Conservation (phyloP, 2,329 filamentous ascomycete species). For the Colletotrichum chrysophilum region DNA sequence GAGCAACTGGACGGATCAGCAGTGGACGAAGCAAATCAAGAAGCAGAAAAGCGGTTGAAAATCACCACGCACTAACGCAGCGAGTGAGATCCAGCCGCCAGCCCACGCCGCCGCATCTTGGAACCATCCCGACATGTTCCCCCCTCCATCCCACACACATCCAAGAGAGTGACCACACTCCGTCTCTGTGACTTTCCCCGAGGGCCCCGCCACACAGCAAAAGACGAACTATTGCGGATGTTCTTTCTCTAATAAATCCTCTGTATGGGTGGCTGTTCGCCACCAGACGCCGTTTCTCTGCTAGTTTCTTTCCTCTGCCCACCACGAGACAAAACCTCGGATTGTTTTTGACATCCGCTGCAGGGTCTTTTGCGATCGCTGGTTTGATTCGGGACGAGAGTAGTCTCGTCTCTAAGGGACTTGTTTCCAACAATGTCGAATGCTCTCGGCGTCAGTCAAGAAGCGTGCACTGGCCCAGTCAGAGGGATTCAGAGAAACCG, state of each 20-base stretch:
- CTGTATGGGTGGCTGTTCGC: not conserved
- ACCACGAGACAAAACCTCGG: not conserved
- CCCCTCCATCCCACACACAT: not conserved
- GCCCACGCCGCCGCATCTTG: conserved; percentile 16
- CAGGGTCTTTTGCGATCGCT: not conserved
- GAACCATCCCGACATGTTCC: not conserved
- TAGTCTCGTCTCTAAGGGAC: not conserved
- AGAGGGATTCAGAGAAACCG: not conserved
- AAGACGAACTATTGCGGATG: not conserved
- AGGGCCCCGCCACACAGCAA: not conserved
- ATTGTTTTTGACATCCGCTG: not conserved
- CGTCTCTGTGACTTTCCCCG: not conserved
- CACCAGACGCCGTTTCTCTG: not conserved
- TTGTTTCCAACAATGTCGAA: not conserved
- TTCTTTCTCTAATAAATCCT: not conserved
- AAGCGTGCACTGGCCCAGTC: not conserved
- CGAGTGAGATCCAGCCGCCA: conserved; percentile 15
- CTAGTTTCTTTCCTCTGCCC: not conserved
- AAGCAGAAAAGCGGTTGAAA: not conserved
- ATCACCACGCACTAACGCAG: not conserved
- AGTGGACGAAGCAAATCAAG: not conserved
- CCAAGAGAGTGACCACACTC: not conserved
- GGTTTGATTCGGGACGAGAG: not conserved
- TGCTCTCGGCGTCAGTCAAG: not conserved
- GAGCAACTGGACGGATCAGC: not conserved